A percentile compares a stretch with the other conserved stretches of the same genome.
Conservation (phyloP, 2,329 filamentous ascomycete species). For the Eutypella sp. region DNA sequence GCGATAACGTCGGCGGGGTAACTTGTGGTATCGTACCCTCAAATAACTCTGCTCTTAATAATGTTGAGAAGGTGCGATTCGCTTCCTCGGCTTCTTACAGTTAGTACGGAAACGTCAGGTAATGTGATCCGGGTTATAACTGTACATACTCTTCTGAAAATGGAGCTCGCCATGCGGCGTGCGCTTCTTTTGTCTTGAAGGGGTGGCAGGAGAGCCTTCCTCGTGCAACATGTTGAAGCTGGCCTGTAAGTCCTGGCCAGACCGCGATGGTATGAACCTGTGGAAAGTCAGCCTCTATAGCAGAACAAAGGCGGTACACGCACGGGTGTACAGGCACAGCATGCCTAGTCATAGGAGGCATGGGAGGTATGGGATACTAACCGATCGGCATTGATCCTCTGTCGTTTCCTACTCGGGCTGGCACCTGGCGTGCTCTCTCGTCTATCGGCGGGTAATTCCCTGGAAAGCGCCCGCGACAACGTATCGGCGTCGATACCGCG, state of each 20-base stretch:
- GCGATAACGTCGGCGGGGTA: conserved; percentile 57
- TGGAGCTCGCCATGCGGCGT: conserved; percentile 85
- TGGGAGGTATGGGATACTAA: too few relatives aligned
- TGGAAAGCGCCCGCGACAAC: conserved; percentile 45
- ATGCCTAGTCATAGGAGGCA: too few relatives aligned
- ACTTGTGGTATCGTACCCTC: conserved; percentile 83
- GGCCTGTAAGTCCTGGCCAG: conserved; percentile 87
- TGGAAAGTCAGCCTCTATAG: conserved; percentile 6
- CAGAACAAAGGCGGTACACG: too few relatives aligned
- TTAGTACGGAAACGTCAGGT: conserved; percentile 15
- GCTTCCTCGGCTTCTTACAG: conserved; percentile 71
- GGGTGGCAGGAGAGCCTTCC: conserved; percentile 86
- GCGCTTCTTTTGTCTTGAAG: conserved; percentile 78
- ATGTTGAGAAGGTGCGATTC: conserved; percentile 83
- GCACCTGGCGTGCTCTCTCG: conserved; percentile 48
- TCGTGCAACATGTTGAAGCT: conserved; percentile 91
- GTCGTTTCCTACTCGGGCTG: conserved; percentile 55
- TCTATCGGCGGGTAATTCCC: conserved; percentile 46
- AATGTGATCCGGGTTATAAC: neutral
- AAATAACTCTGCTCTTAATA: conserved; percentile 88
- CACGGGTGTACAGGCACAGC: too few relatives aligned
- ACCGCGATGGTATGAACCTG: conserved; percentile 92
- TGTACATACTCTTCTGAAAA: conserved; percentile 77
- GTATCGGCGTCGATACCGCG: conserved; percentile 43
- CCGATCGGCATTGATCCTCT: conserved; percentile 58